Conservation (phyloP, 768 basidiomycete genomes). For the Psilocybe cyanescens region DNA sequence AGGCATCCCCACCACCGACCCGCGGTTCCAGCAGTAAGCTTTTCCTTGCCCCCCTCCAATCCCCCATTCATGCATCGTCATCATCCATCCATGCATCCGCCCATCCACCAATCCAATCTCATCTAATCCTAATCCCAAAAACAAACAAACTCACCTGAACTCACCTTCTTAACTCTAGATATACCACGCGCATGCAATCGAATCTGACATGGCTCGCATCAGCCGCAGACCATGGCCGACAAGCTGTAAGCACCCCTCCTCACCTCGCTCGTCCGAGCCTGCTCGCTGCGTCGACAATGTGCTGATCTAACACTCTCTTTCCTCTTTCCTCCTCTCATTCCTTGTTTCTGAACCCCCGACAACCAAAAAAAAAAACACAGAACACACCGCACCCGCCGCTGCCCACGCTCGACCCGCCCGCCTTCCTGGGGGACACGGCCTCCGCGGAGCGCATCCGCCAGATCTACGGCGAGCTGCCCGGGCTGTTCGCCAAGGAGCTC, state of each 20-base stretch:
- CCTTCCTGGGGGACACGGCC: conserved; percentile 39
- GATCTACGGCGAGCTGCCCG: conserved; percentile 64
- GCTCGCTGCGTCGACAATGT: not conserved
- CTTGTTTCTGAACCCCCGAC: not conserved
- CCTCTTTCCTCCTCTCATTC: not conserved
- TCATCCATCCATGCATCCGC: not conserved
- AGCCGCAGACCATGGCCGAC: conserved; percentile 60
- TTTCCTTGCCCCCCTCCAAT: conserved; percentile 4
- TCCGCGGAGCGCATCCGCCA: conserved; percentile 65
- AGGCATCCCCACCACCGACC: conserved; percentile 48
- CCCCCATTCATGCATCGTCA: not conserved
- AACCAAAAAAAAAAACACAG: conserved; percentile 10
- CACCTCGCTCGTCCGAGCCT: not conserved
- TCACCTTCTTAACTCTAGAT: not conserved
- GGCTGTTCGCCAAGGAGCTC: conserved; percentile 65
- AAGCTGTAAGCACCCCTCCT: conserved; percentile 43
- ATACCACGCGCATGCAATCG: conserved; percentile 47
- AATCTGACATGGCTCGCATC: conserved; percentile 76
- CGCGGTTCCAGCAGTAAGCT: conserved; percentile 62
- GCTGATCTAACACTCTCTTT: conserved; percentile 10
- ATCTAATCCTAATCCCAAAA: too few relatives aligned
- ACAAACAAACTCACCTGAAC: not conserved
- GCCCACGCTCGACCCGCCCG: conserved; percentile 60
- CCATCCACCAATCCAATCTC: too few relatives aligned
- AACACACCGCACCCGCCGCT: conserved; percentile 40